Evolutionary conservation across 106 monocot species (phyloP).

Genomic region (Dioscorea alata): DNA sequence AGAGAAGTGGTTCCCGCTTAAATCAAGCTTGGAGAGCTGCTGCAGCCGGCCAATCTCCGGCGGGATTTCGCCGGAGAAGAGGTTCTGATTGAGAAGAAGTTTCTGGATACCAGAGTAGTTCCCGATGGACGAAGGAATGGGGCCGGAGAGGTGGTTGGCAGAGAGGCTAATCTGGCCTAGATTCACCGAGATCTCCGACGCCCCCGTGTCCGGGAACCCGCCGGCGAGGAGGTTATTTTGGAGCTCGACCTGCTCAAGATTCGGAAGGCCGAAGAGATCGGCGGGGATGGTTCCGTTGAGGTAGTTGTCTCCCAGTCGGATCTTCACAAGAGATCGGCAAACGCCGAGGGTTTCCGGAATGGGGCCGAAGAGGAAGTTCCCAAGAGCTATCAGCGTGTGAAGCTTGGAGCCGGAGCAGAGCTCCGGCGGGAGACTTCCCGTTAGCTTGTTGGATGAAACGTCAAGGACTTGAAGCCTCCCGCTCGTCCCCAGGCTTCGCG

Average conservation of each 20-base stretch:
- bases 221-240: conserved; percentile 62
- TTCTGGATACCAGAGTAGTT: conserved; percentile 73
- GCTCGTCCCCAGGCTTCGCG: conserved; percentile 27
- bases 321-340: conserved; percentile 34
- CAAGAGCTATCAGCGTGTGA: conserved; percentile 53
- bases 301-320: conserved; percentile 54
- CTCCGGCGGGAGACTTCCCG: conserved; percentile 37
- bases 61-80: conserved; percentile 57
- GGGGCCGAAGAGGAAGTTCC: conserved; percentile 52
- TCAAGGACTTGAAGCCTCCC: conserved; percentile 42
- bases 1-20: conserved; percentile 50
- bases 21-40: conserved; percentile 77
- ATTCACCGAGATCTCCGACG: conserved; percentile 7
- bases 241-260: conserved; percentile 45
- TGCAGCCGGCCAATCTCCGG: conserved; percentile 63
- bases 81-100: conserved; percentile 64
- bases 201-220: conserved; percentile 27
- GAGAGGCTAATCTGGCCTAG: conserved; percentile 53
- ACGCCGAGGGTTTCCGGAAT: conserved; percentile 45
- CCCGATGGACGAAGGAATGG: conserved; percentile 48
- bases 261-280: conserved; percentile 39
- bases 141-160: conserved; percentile 44
- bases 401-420: conserved; percentile 39
- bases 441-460: conserved; percentile 51
- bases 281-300: conserved; percentile 60